These are phyloP conservation scores for Pyricularia pennisetigena DNA, from an alignment of 2,329 filamentous ascomycete species.

Conservation along the genomic window DNA sequence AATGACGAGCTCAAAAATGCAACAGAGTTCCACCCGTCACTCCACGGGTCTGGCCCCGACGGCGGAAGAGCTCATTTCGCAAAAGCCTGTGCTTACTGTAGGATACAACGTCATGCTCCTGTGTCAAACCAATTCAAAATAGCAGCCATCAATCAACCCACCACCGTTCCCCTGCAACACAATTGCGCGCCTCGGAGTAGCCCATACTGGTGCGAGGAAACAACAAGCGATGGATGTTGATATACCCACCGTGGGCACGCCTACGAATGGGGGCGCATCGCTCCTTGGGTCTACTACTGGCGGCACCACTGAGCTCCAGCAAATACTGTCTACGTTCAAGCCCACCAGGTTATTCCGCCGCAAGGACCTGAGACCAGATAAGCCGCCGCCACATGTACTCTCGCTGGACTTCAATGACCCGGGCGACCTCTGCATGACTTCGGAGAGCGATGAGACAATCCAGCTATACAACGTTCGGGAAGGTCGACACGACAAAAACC, in stretches of 20 bases:
- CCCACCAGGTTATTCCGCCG: slow-evolving; percentile 65
- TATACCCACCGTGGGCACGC: background rate
- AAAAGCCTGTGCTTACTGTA: background rate
- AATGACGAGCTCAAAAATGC: background rate
- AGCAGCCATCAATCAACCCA: background rate
- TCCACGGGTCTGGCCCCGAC: background rate
- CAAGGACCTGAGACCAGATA: slow-evolving; percentile 40
- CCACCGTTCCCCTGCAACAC: background rate
- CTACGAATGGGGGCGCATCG: background rate
- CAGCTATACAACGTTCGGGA: slow-evolving; percentile 93
- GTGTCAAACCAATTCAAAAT: background rate
- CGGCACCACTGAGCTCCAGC: slow-evolving; percentile 58
- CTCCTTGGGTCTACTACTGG: slow-evolving; percentile 27
- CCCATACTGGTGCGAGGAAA: background rate
- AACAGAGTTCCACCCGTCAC: background rate
- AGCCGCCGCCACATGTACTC: slow-evolving; percentile 56
- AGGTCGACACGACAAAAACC: slow-evolving; percentile 77
- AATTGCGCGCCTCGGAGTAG: background rate
- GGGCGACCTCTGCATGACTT: slow-evolving; percentile 83
- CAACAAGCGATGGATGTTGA: slow-evolving; percentile 46
- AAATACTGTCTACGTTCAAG: slow-evolving; percentile 68
- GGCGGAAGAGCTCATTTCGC: background rate
- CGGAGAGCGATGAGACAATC: slow-evolving; percentile 88
- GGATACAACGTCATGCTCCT: background rate
- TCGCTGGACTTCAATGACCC: slow-evolving; percentile 96